A percentile compares a stretch with the other conserved stretches of the same genome.
These are phyloP conservation scores for Naganishia liquefaciens DNA, from an alignment of 1,284 basidiomycete genomes.

Conservation along the genomic window DNA sequence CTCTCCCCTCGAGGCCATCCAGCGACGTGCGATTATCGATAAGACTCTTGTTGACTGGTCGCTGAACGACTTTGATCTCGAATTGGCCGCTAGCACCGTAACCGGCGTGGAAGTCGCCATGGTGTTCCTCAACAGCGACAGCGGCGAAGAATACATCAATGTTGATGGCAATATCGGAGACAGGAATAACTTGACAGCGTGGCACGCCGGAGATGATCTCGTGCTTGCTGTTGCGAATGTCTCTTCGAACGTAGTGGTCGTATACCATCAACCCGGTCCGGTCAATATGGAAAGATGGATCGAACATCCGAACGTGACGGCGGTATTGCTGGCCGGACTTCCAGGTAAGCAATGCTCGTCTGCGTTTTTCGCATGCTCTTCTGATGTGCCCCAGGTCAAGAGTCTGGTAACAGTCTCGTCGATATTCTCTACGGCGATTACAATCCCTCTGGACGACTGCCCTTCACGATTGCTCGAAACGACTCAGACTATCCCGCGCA, in stretches of 20 bases:
- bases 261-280: conserved; percentile 75
- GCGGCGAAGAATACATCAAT: conserved; percentile 73
- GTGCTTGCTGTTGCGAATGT: conserved; percentile 50
- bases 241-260: conserved; percentile 73
- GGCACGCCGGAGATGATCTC: conserved; percentile 68
- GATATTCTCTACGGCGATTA: conserved; percentile 60
- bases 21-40: conserved; percentile 60
- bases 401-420: conserved; percentile 71
- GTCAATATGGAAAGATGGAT: conserved; percentile 74
- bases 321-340: conserved; percentile 52
- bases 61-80: conserved; percentile 67
- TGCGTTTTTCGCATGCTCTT: conserved; percentile 51
- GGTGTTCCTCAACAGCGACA: conserved; percentile 72
- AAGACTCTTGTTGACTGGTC: conserved; percentile 57
- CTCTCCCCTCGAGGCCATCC: conserved; percentile 68
- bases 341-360: conserved; percentile 15
- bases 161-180: conserved; percentile 76
- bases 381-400: conserved; percentile 68
- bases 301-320: conserved; percentile 64
- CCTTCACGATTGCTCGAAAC: conserved; percentile 76
- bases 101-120: conserved; percentile 63
- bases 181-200: conserved; percentile 75
- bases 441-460: conserved; percentile 73
- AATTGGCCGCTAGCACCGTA: conserved; percentile 59
- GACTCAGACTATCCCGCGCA: conserved; percentile 65